A percentile compares a stretch with the other conserved stretches of the same genome.
These are phyloP conservation scores for Talaromyces atroroseus DNA, from an alignment of 2,329 filamentous ascomycete genomes.

Conservation along the genomic window DNA sequence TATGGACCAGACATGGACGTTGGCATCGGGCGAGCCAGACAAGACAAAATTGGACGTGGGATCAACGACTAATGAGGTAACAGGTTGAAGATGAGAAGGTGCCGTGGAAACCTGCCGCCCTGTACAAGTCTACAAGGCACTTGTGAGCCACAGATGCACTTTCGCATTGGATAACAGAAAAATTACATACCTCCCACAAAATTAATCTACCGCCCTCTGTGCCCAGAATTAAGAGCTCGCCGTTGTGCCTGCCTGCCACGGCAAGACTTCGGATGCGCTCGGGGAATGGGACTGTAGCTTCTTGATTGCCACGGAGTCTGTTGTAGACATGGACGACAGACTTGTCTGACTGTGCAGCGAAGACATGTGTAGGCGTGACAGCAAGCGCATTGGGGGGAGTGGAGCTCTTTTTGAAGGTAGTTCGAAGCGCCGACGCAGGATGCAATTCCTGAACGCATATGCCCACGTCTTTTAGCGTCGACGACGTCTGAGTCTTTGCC, in stretches of 20 bases:
- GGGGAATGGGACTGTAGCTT: constrained; percentile 79
- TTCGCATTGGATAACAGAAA: too few species aligned
- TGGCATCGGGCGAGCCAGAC: constrained; percentile 62
- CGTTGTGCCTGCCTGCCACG: constrained; percentile 58
- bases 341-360: constrained; percentile 86
- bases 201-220: constrained; percentile 81
- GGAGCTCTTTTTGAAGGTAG: constrained; percentile 87
- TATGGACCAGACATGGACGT: constrained; percentile 87
- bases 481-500: constrained; percentile 39
- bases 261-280: constrained; percentile 77
- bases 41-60: constrained; percentile 53
- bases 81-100: constrained; percentile 41
- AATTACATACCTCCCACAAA: constrained; percentile 76
- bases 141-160: constrained; percentile 8
- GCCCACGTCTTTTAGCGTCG: constrained; percentile 67
- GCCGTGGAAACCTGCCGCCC: constrained; percentile 42
- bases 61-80: constrained; percentile 68
- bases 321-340: constrained; percentile 91
- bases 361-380: constrained; percentile 75
- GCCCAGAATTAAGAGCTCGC: constrained; percentile 65
- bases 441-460: constrained; percentile 81
- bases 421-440: constrained; percentile 67
- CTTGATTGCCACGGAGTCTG: constrained; percentile 75
- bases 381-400: constrained; percentile 73
- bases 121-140: constrained; percentile 33